These are phyloP conservation scores for Odonthalia washingtoniensis DNA, from an alignment of 31 red algal species.

Conservation along the genomic window DNA sequence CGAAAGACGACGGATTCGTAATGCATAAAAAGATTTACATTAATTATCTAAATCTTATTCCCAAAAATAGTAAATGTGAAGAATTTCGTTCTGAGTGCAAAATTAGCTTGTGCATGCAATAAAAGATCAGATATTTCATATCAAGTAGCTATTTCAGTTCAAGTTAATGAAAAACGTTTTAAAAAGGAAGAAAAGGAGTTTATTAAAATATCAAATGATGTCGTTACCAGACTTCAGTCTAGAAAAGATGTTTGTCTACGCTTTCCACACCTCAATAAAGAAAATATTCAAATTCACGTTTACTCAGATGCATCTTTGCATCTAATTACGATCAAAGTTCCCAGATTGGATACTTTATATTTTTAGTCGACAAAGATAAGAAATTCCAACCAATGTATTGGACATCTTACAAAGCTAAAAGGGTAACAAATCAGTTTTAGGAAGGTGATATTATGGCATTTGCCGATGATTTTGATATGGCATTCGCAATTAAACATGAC, in stretches of 20 bases:
- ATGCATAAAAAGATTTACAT: background rate
- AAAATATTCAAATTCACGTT: constrained; percentile 18
- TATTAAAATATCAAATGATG: too few species aligned
- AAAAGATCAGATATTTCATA: too few species aligned
- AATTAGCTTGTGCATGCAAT: constrained; percentile 44
- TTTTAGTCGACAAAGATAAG: constrained; percentile 13
- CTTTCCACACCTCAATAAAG: constrained; percentile 2
- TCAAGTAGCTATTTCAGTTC: too few species aligned
- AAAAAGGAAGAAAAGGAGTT: too few species aligned
- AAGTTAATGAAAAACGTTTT: too few species aligned
- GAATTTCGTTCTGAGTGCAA: constrained; percentile 13
- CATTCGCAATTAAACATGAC: constrained; percentile 35
- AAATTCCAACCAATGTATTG: constrained; percentile 8
- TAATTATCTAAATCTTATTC: background rate
- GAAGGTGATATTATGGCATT: constrained; percentile 45
- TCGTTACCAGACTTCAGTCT: too few species aligned
- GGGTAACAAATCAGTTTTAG: constrained; percentile 2
- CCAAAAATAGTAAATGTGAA: background rate
- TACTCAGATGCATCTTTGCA: constrained; percentile 45
- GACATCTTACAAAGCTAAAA: constrained; percentile 1
- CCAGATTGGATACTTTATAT: constrained; percentile 44
- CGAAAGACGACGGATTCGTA: too few species aligned
- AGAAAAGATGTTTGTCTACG: too few species aligned
- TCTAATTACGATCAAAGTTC: constrained; percentile 21
- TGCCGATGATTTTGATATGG: constrained; percentile 43